Base-by-base conservation (phyloP, 1,139 yeast genomes). In the Petasospora rhodanensis region DNA sequence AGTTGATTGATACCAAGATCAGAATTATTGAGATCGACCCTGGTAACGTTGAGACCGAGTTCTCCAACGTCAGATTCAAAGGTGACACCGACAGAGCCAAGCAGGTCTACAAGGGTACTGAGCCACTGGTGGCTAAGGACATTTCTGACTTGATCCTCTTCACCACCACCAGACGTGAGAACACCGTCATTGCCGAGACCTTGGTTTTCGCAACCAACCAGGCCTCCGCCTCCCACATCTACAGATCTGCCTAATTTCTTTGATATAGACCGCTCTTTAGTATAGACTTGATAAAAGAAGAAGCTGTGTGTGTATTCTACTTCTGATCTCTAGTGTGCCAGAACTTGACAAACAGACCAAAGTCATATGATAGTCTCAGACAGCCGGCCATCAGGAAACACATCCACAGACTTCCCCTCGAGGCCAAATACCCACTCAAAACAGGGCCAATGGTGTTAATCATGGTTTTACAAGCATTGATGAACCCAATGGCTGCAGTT, bases 371-470 rank as follows among this genome's bases (percentile, higher is more conserved):
- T 6, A 60, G 52, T 43, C 70, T 65, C 37, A 67, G 47, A 2
- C 54, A 37, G 19, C 71, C 70, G 8, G 72, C 70, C 19, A 84
- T 67, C 12, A 76, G 49, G 49, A 78, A 86, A 24, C 89, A 78
- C 23, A 66, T 49, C 61, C 73, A 64, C 34, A 85, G 62, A 15
- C 52, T 53, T 3, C 70, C 68, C 18, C 51, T 47, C 13, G 68
- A 67, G 0, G 95, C 93, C 33, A 86, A 61, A 27, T 66, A 58
- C 4, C 96, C 96, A 1, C 95, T 81, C 46, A 82, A 69, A 4
- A 73, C 52, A 1, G 96, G 96, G 1, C 95, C 95, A 14, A 82
- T 54, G 25, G 93, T 77, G 38, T 93, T 67, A 0, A 94, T 89
- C 45, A 83, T 65, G 1, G 95, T 87, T 54, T 86, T 86, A 14